Evolutionary conservation across 2,329 filamentous ascomycete genomes (phyloP).

Genomic region (Calonectria naviculata): DNA sequence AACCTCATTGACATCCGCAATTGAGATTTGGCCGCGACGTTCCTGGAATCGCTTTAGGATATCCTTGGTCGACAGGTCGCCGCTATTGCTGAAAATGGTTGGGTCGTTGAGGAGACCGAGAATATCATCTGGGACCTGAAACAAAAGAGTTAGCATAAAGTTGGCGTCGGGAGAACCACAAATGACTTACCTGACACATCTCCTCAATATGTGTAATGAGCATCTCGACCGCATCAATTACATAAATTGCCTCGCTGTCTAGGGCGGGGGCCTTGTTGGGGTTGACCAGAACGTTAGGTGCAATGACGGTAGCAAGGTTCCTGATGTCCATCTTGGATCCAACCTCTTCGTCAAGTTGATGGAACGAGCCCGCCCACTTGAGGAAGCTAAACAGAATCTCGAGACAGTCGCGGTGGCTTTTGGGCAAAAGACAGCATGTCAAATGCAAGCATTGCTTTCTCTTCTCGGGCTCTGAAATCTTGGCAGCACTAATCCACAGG

Average conservation of each 20-base stretch:
- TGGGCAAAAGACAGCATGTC: slow-evolving; percentile 91
- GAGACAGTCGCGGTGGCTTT: slow-evolving; percentile 91
- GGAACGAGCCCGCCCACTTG: slow-evolving; percentile 97
- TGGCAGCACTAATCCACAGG: slow-evolving; percentile 90
- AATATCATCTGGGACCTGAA: slow-evolving; percentile 91
- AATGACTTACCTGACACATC: slow-evolving; percentile 87
- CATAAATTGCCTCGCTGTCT: slow-evolving; percentile 90
- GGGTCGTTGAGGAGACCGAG: slow-evolving; percentile 87
- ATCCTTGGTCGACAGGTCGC: slow-evolving; percentile 95
- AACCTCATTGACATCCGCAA: slow-evolving; percentile 68
- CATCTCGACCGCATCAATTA: slow-evolving; percentile 91
- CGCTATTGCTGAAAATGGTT: slow-evolving; percentile 81
- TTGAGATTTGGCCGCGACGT: slow-evolving; percentile 70
- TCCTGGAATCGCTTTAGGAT: slow-evolving; percentile 95
- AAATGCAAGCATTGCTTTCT: slow-evolving; percentile 89
- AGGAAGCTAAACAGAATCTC: slow-evolving; percentile 97
- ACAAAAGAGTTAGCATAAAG: slow-evolving; percentile 26
- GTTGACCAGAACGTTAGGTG: slow-evolving; percentile 91
- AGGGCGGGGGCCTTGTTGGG: slow-evolving; percentile 72
- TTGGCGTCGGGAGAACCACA: background rate
- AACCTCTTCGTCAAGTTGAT: slow-evolving; percentile 95
- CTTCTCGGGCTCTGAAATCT: slow-evolving; percentile 84
- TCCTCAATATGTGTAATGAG: slow-evolving; percentile 94
- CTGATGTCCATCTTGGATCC: slow-evolving; percentile 99
- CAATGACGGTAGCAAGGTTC: slow-evolving; percentile 97